Conservation (phyloP, 2,329 filamentous ascomycete genomes). For the Penicillium sclerotigenum region DNA sequence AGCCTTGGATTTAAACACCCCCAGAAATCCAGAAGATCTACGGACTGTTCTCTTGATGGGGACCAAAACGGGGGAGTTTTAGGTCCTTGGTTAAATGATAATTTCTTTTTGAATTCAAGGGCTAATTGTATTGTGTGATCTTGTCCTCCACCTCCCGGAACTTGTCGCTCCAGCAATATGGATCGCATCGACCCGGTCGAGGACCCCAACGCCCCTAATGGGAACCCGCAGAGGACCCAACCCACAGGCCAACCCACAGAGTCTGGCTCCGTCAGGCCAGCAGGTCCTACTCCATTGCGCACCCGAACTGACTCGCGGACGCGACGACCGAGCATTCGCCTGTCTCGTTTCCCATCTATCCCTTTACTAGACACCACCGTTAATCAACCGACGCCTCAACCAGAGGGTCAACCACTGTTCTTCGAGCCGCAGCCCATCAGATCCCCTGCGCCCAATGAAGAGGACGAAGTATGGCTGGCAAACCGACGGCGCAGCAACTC, state of each 20-base stretch:
- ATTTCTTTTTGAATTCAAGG: neutral
- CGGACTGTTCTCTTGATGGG: neutral
- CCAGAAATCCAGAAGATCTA: neutral
- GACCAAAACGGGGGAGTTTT: neutral
- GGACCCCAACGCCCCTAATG: slow-evolving; percentile 14
- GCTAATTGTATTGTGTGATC: neutral
- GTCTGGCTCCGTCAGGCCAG: slow-evolving; percentile 12
- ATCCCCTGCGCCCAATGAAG: slow-evolving; percentile 20
- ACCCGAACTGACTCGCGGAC: slow-evolving; percentile 23
- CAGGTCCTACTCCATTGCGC: slow-evolving; percentile 15
- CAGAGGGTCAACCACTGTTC: slow-evolving; percentile 13
- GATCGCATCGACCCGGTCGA: slow-evolving; percentile 39
- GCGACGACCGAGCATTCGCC: slow-evolving; percentile 34
- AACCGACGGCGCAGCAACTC: slow-evolving; percentile 42
- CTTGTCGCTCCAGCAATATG: slow-evolving; percentile 25
- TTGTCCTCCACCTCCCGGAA: neutral
- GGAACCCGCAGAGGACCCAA: slow-evolving; percentile 10
- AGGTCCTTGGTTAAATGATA: neutral
- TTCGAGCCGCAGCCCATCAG: slow-evolving; percentile 15
- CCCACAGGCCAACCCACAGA: slow-evolving; percentile 3
- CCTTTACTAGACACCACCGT: slow-evolving; percentile 17
- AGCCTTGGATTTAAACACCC: slow-evolving; percentile 3
- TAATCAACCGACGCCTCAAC: slow-evolving; percentile 8
- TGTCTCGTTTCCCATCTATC: slow-evolving; percentile 22
- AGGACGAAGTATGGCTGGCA: slow-evolving; percentile 28